Evolutionary conservation across 2,329 filamentous ascomycete species (phyloP).

Genomic region (Ampelomyces quisqualis): DNA sequence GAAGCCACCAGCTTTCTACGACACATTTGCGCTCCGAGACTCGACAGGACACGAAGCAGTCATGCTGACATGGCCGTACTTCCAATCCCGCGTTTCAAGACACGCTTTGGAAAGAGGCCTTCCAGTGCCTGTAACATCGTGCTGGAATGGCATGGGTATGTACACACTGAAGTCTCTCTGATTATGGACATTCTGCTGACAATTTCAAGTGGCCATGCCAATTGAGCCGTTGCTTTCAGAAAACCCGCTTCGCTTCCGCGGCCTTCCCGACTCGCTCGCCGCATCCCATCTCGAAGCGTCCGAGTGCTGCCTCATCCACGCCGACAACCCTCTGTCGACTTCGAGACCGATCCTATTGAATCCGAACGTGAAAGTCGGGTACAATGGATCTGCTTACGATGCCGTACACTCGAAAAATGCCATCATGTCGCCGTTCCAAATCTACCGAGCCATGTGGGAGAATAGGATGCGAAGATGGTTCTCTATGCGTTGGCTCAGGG

Average conservation of each 20-base stretch:
- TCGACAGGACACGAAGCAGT: constrained; percentile 51
- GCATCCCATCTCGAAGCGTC: constrained; percentile 66
- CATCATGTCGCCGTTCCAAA: background rate
- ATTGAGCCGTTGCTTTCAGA: constrained; percentile 13
- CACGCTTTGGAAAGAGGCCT: constrained; percentile 44
- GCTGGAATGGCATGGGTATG: constrained; percentile 69
- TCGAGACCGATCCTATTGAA: constrained; percentile 1
- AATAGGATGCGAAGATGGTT: too few species aligned
- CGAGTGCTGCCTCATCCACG: constrained; percentile 75
- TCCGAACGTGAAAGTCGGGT: constrained; percentile 56
- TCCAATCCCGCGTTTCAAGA: constrained; percentile 53
- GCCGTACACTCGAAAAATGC: background rate
- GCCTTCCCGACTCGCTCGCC: constrained; percentile 61
- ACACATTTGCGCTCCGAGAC: constrained; percentile 63
- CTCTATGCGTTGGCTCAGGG: too few species aligned
- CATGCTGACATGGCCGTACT: constrained; percentile 61
- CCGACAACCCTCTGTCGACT: constrained; percentile 61
- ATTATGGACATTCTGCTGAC: too few species aligned
- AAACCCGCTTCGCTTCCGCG: constrained; percentile 58
- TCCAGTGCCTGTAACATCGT: constrained; percentile 61
- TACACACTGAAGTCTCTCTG: too few species aligned
- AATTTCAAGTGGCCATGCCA: constrained; percentile 17
- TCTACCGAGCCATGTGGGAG: too few species aligned
- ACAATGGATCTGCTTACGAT: constrained; percentile 46
- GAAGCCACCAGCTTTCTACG: constrained; percentile 57